Evolutionary conservation across 1,139 yeast genomes (phyloP), one percentile per base, ranked within the genome.

Genomic region (Yamadazyma blattariae): DNA sequence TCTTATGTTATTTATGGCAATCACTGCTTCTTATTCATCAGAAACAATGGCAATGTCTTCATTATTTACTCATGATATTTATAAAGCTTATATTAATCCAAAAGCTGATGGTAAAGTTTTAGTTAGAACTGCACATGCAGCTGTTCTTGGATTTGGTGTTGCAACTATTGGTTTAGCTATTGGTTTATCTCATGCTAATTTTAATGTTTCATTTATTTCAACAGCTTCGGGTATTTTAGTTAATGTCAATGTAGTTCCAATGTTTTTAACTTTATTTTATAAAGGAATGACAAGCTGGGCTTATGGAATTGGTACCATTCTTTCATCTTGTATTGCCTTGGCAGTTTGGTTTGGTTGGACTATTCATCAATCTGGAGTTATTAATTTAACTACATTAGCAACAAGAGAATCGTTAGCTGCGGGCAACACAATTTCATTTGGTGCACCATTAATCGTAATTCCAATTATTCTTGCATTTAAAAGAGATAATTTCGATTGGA

Each of bases 11-110:
- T 88, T 88, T 61, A 84, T 87, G 88, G 87, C 89, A 29, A 84
- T 79, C 30, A 82, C 89, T 0, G 77, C 85, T 29, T 89, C 89
- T 29, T 77, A 81, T 79, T 86, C 95, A 27, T 90, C 96, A 17
- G 96, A 88, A 58, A 73, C 88, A 51, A 83, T 89, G 56, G 87
- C 96, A 2, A 92, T 87, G 10, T 84, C 95, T 1, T 81, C 95
- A 2, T 79, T 88, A 38, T 75, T 79, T 65, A 84, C 96, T 29
- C 88, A 85, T 52, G 96, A 88, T 63, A 71, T 88, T 44, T 88
- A 84, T 77, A 76, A 86, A 61, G 72, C 80, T 17, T 88, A 88
- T 60, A 64, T 88, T 51, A 79, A 87, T 53, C 95, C 95, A 30
- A 64, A 67, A 16, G 96, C 96, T 8, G 56, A 74, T 9, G 92